Conservation (phyloP, 108 stramenopile genomes). For the Nannochloropsis oceanica region DNA sequence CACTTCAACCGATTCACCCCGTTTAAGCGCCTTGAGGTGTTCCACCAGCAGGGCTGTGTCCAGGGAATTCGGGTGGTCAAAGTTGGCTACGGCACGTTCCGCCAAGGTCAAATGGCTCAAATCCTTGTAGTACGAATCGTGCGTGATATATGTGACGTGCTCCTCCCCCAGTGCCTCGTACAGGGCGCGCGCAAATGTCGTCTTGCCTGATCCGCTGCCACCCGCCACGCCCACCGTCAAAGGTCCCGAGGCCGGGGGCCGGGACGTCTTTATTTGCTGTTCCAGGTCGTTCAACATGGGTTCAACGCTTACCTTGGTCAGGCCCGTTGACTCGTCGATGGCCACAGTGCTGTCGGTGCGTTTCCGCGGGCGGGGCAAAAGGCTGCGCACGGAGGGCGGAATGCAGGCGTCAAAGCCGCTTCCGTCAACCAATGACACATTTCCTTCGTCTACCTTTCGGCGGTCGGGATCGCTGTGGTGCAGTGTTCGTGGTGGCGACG, state of each 20-base stretch:
- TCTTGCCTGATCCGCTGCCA: slow-evolving; percentile 44
- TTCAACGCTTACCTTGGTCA: background rate
- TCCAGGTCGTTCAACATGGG: background rate
- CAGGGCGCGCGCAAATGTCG: slow-evolving; percentile 58
- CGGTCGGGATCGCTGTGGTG: background rate
- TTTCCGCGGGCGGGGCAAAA: background rate
- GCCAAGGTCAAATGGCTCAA: slow-evolving; percentile 56
- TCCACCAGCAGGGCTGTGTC: slow-evolving; percentile 67
- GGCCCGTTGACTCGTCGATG: background rate
- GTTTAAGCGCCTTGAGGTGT: slow-evolving; percentile 53
- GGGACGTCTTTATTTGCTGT: background rate
- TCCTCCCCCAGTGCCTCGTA: slow-evolving; percentile 49
- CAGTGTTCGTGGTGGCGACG: background rate
- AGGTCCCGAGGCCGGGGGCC: background rate
- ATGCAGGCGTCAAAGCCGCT: background rate
- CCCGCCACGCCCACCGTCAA: slow-evolving; percentile 39
- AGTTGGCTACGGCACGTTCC: slow-evolving; percentile 58
- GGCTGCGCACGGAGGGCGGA: background rate
- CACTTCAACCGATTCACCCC: slow-evolving; percentile 50
- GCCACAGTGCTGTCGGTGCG: background rate
- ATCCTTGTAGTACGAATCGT: slow-evolving; percentile 57
- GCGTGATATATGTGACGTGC: slow-evolving; percentile 52
- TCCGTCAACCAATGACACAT: background rate
- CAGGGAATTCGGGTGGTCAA: slow-evolving; percentile 84
- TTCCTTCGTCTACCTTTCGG: background rate